Conservation (phyloP, 768 basidiomycete species). For the Mycena polygramma region DNA sequence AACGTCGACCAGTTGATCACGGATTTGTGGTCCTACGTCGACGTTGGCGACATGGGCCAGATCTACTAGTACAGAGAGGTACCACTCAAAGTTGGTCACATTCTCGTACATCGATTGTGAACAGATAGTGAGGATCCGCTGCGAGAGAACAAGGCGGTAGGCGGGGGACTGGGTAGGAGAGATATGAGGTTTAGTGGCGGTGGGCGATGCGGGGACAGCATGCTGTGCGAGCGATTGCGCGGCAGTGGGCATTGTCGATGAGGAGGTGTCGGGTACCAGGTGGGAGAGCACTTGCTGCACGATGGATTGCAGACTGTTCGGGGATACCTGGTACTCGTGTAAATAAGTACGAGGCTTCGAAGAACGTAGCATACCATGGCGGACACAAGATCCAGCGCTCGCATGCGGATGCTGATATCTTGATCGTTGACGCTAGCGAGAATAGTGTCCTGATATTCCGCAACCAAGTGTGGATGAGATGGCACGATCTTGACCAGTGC, state of each 20-base stretch:
- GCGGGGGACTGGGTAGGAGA: conserved; percentile 81
- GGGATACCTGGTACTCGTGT: conserved; percentile 73
- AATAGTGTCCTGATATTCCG: conserved; percentile 93
- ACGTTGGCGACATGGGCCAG: conserved; percentile 89
- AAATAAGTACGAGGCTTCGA: conserved; percentile 2
- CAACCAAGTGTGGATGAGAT: conserved; percentile 88
- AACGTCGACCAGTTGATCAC: conserved; percentile 89
- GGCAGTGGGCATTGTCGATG: conserved; percentile 68
- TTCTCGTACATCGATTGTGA: conserved; percentile 88
- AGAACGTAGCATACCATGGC: conserved; percentile 77
- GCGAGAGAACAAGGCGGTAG: conserved; percentile 87
- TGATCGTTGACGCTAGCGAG: conserved; percentile 90
- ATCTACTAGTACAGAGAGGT: conserved; percentile 93
- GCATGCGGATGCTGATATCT: conserved; percentile 96
- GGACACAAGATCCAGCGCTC: conserved; percentile 93
- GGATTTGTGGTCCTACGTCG: conserved; percentile 81
- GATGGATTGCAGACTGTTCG: conserved; percentile 87
- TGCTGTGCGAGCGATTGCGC: conserved; percentile 67
- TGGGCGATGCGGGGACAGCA: conserved; percentile 50
- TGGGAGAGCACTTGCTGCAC: conserved; percentile 92
- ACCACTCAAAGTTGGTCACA: conserved; percentile 97
- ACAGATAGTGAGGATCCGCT: conserved; percentile 88
- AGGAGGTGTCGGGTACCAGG: conserved; percentile 73
- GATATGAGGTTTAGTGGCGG: conserved; percentile 48
- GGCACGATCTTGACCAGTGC: conserved; percentile 98